Percentiles rank a stretch among this genome's conserved stretches.
Conservation (phyloP, 2,329 filamentous ascomycete genomes). For the Cladorrhinum sp. region DNA sequence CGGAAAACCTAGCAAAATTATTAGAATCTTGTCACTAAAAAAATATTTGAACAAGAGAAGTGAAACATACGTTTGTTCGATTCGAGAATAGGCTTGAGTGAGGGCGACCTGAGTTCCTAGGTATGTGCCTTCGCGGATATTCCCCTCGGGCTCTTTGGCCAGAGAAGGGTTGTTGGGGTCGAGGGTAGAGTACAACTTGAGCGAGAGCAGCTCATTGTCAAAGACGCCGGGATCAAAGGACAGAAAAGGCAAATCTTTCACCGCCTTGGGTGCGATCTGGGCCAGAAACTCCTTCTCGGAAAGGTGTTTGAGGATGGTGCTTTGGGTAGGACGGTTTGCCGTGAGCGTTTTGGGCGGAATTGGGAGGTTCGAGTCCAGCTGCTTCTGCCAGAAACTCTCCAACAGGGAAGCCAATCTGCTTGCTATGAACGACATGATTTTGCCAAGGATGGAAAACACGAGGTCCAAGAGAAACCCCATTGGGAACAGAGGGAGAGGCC, state of each 20-base stretch:
- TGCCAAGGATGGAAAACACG: background rate
- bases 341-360: conserved; percentile 16
- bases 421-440: conserved; percentile 8
- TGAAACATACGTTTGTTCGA: conserved; percentile 33
- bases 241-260: conserved; percentile 30
- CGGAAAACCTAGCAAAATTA: conserved; percentile 30
- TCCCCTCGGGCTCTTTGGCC: conserved; percentile 28
- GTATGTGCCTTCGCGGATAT: conserved; percentile 34
- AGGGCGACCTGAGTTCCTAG: conserved; percentile 35
- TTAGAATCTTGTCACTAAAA: background rate
- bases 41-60: background rate
- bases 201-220: conserved; percentile 32
- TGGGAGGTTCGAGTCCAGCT: conserved; percentile 20
- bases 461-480: background rate
- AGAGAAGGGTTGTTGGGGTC: conserved; percentile 26
- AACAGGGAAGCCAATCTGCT: conserved; percentile 10
- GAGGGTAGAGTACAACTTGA: conserved; percentile 30
- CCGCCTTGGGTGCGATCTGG: conserved; percentile 18
- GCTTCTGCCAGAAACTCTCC: conserved; percentile 15
- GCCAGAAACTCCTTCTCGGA: conserved; percentile 27
- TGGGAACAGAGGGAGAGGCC: background rate
- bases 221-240: conserved; percentile 37
- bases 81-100: conserved; percentile 35
- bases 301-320: conserved; percentile 31
- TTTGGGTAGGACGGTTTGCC: conserved; percentile 14